These are phyloP conservation scores for Brassica rapa DNA, from an alignment of 345 rosid species.

Conservation along the genomic window DNA sequence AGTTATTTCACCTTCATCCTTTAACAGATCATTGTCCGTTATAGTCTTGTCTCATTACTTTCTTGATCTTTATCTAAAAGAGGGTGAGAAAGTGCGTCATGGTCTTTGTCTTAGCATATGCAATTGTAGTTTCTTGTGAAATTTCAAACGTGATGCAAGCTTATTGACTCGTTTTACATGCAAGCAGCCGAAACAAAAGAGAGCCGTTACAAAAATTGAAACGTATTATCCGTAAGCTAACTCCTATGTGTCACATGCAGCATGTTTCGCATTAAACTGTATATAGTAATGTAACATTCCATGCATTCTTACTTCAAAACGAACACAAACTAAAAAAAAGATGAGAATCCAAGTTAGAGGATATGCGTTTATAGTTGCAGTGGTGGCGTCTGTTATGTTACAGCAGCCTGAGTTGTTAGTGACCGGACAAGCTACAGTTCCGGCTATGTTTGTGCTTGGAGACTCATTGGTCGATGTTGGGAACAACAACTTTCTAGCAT, in stretches of 20 bases:
- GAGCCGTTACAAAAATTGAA: constrained; percentile 25
- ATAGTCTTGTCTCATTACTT: neutral
- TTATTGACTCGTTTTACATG: constrained; percentile 15
- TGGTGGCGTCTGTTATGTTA: constrained; percentile 22
- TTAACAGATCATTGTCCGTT: constrained; percentile 6
- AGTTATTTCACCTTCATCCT: no score
- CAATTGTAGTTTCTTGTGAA: constrained; percentile 1
- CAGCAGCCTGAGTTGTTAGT: constrained; percentile 31
- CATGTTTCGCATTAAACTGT: constrained; percentile 21
- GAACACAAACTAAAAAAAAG: constrained; percentile 9
- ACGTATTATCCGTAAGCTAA: no score
- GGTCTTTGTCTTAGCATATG: constrained; percentile 27
- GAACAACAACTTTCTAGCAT: constrained; percentile 68
- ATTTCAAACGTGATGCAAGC: constrained; percentile 32
- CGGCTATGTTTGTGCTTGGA: constrained; percentile 85
- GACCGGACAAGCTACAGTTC: constrained; percentile 46
- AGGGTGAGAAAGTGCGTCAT: constrained; percentile 14
- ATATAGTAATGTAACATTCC: neutral
- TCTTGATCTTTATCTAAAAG: constrained; percentile 28
- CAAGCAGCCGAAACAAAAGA: constrained; percentile 26
- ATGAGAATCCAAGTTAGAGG: constrained; percentile 17
- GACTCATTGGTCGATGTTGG: constrained; percentile 85
- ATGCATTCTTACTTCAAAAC: neutral
- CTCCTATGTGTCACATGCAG: constrained; percentile 32
- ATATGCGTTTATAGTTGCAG: constrained; percentile 19